Evolutionary conservation across 2,329 filamentous ascomycete species (phyloP).

Genomic region (Ophiostoma sp.): DNA sequence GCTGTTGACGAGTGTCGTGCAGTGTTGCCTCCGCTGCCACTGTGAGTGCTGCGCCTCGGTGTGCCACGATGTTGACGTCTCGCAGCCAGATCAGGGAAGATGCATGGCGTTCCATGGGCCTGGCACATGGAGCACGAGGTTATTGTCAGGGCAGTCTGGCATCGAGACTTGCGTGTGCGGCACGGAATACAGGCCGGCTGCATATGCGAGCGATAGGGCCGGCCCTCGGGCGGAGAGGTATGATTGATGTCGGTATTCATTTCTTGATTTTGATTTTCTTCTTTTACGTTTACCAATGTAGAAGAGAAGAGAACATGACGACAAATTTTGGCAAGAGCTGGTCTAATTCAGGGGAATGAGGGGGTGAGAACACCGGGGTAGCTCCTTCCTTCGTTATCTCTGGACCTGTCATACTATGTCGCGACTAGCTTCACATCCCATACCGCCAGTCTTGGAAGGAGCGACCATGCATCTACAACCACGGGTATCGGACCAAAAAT

Average conservation of each 20-base stretch:
- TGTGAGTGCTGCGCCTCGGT: neutral
- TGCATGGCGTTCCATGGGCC: neutral
- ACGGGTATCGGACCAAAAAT: too few species aligned
- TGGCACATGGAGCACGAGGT: neutral
- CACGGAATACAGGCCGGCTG: conserved; percentile 63
- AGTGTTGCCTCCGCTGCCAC: neutral
- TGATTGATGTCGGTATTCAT: neutral
- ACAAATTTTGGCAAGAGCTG: too few species aligned
- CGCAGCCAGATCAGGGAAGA: neutral
- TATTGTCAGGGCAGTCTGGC: neutral
- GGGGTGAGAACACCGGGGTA: neutral
- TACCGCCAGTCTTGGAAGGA: neutral
- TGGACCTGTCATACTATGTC: neutral
- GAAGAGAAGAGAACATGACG: neutral
- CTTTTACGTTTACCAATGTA: too few species aligned
- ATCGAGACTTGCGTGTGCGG: conserved; percentile 50
- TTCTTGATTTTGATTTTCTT: neutral
- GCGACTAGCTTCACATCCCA: neutral
- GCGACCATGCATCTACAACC: neutral
- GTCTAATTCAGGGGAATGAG: neutral
- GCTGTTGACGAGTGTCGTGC: neutral
- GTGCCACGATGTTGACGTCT: neutral
- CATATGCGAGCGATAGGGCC: conserved; percentile 36
- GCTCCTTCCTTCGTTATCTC: neutral
- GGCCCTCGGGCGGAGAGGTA: conserved; percentile 59